These are phyloP conservation scores for Aspergillus eucalypticola DNA, from an alignment of 2,329 filamentous ascomycete genomes.

Conservation along the genomic window DNA sequence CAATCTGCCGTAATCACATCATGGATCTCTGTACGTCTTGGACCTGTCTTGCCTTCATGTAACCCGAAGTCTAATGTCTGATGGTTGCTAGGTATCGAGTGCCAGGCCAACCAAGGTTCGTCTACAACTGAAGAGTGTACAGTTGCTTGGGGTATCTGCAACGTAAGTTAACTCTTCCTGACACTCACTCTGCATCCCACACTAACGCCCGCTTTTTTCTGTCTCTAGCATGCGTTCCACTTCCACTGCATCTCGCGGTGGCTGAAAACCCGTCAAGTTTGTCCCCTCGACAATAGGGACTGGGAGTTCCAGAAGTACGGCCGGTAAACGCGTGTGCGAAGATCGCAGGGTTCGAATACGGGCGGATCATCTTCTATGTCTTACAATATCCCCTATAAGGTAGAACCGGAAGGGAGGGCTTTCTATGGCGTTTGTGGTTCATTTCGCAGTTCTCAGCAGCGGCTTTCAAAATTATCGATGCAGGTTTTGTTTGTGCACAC, in stretches of 20 bases:
- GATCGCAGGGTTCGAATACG: background rate
- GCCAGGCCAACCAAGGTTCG: slow-evolving; percentile 96
- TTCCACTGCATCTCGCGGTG: slow-evolving; percentile 99
- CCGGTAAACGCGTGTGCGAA: slow-evolving; percentile 47
- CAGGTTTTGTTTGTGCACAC: slow-evolving; percentile 12
- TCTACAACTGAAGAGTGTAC: slow-evolving; percentile 98
- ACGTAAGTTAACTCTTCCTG: slow-evolving; percentile 63
- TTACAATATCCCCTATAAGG: background rate
- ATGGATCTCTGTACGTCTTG: slow-evolving; percentile 85
- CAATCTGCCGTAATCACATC: slow-evolving; percentile 98
- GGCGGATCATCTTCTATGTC: background rate
- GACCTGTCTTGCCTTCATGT: background rate
- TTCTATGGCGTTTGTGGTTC: slow-evolving; percentile 19
- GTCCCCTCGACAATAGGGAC: slow-evolving; percentile 93
- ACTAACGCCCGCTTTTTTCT: slow-evolving; percentile 12
- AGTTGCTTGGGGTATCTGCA: slow-evolving; percentile 98
- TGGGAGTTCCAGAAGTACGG: slow-evolving; percentile 99
- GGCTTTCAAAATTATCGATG: slow-evolving; percentile 1
- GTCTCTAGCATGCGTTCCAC: slow-evolving; percentile 87
- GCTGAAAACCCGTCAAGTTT: slow-evolving; percentile 99
- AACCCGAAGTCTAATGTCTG: slow-evolving; percentile 20
- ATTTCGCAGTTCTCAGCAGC: slow-evolving; percentile 4
- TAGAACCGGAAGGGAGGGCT: slow-evolving; percentile 4
- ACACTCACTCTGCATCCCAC: background rate
- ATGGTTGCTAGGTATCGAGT: slow-evolving; percentile 76